A percentile compares a stretch with the other conserved stretches of the same genome.
Evolutionary conservation across 768 basidiomycete genomes (phyloP).

Genomic region (Lactarius tabidus): DNA sequence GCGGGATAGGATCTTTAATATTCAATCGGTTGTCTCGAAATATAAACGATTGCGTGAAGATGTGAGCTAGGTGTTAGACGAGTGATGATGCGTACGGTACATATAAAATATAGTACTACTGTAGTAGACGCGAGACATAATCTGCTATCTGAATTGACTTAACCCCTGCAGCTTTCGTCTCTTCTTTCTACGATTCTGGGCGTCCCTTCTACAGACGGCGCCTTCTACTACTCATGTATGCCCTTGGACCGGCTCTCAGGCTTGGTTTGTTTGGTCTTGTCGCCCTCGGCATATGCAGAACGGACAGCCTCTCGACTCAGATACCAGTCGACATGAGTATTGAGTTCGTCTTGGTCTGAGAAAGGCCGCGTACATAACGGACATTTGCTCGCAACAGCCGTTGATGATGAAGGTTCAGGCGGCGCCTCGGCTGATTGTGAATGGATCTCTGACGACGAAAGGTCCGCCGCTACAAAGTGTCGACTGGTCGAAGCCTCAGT

Average conservation of each 20-base stretch:
- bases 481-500: background rate
- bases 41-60: too few species aligned
- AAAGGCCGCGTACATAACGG: constrained; percentile 67
- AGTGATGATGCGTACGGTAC: background rate
- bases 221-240: constrained; percentile 19
- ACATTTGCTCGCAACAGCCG: constrained; percentile 42
- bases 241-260: background rate
- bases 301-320: constrained; percentile 73
- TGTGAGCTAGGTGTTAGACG: too few species aligned
- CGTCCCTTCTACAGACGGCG: background rate
- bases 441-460: background rate
- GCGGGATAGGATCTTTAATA: too few species aligned
- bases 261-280: constrained; percentile 3
- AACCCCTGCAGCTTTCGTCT: constrained; percentile 11
- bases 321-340: constrained; percentile 88
- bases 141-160: background rate
- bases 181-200: constrained; percentile 1
- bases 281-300: constrained; percentile 51
- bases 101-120: too few species aligned
- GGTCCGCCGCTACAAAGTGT: constrained; percentile 12
- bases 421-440: constrained; percentile 2
- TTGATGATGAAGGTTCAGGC: constrained; percentile 2
- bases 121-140: background rate
- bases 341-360: constrained; percentile 73
- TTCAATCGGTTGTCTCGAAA: too few species aligned